A percentile compares a stretch with the other conserved stretches of the same genome.
Conservation (phyloP, 345 rosid genomes). For the Euphorbia lathyris region DNA sequence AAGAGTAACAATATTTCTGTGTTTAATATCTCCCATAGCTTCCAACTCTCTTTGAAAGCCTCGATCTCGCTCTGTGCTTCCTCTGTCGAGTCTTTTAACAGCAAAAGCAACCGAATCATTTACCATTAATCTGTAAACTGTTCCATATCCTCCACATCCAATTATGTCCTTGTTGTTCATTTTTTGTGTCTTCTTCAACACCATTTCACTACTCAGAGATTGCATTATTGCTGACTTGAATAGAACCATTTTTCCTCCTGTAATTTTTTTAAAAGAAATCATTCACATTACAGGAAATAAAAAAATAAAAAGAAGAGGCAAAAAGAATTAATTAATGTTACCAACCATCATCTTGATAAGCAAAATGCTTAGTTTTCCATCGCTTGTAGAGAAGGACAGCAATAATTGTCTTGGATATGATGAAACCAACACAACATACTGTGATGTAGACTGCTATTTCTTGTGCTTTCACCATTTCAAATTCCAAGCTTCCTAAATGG, state of each 20-base stretch:
- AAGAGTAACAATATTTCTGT: slow-evolving; percentile 76
- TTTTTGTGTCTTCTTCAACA: slow-evolving; percentile 61
- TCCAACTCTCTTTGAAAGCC: slow-evolving; percentile 76
- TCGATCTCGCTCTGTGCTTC: slow-evolving; percentile 62
- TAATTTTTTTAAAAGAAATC: slow-evolving; percentile 1
- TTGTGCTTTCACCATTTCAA: slow-evolving; percentile 46
- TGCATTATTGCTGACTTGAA: slow-evolving; percentile 55
- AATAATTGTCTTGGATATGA: slow-evolving; percentile 56
- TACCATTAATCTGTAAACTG: slow-evolving; percentile 58
- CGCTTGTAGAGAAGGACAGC: slow-evolving; percentile 61
- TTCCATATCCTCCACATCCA: slow-evolving; percentile 79
- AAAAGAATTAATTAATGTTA: too few species aligned
- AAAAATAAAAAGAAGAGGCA: too few species aligned
- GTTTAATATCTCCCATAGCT: slow-evolving; percentile 90
- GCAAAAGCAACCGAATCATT: slow-evolving; percentile 58
- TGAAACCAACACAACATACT: slow-evolving; percentile 53
- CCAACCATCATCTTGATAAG: slow-evolving; percentile 27
- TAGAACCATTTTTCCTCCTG: slow-evolving; percentile 80
- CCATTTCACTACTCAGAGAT: slow-evolving; percentile 46
- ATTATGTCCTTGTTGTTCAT: slow-evolving; percentile 69
- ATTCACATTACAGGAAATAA: too few species aligned
- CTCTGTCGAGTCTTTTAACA: slow-evolving; percentile 70
- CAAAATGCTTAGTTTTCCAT: slow-evolving; percentile 53
- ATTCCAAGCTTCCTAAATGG: too few species aligned
- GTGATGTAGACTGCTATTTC: slow-evolving; percentile 56